These are phyloP conservation scores for Drosera spatulata DNA, from an alignment of 179 eudicot species.

Conservation along the genomic window DNA sequence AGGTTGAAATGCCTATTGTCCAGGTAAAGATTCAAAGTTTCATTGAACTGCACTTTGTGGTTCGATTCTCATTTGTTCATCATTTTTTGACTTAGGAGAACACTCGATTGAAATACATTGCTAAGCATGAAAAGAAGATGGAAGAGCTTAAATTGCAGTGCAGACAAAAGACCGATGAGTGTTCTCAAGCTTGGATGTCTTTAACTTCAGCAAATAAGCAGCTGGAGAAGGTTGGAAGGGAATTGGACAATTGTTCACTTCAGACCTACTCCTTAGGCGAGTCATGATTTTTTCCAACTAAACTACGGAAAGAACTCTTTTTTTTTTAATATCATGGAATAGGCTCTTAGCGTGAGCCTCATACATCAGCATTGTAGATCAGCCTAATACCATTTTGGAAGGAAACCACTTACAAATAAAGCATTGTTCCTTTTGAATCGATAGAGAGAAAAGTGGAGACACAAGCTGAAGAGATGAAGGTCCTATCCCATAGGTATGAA, in stretches of 20 bases:
- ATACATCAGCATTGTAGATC: too few species aligned
- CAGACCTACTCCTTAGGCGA: constrained; percentile 68
- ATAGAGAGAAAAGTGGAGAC: constrained; percentile 62
- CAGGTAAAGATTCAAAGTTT: constrained; percentile 38
- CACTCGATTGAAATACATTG: constrained; percentile 34
- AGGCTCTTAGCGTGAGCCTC: too few species aligned
- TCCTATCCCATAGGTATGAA: constrained; percentile 53
- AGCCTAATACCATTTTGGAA: too few species aligned
- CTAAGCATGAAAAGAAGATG: constrained; percentile 78
- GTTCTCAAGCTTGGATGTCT: constrained; percentile 98
- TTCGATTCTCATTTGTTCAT: neutral
- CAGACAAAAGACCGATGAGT: constrained; percentile 80
- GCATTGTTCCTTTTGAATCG: constrained; percentile 1
- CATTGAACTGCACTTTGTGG: neutral
- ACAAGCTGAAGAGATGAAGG: constrained; percentile 55
- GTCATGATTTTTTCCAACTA: neutral
- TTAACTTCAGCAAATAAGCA: constrained; percentile 72
- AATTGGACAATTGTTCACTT: constrained; percentile 67
- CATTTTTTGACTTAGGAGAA: constrained; percentile 23
- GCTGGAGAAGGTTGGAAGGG: constrained; percentile 82
- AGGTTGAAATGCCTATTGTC: constrained; percentile 52
- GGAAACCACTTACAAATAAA: too few species aligned
- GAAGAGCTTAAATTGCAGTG: constrained; percentile 12
- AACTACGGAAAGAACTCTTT: too few species aligned
- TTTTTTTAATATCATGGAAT: too few species aligned